Evolutionary conservation across 2,329 filamentous ascomycete species (phyloP).

Genomic region (Xylaria sp.): DNA sequence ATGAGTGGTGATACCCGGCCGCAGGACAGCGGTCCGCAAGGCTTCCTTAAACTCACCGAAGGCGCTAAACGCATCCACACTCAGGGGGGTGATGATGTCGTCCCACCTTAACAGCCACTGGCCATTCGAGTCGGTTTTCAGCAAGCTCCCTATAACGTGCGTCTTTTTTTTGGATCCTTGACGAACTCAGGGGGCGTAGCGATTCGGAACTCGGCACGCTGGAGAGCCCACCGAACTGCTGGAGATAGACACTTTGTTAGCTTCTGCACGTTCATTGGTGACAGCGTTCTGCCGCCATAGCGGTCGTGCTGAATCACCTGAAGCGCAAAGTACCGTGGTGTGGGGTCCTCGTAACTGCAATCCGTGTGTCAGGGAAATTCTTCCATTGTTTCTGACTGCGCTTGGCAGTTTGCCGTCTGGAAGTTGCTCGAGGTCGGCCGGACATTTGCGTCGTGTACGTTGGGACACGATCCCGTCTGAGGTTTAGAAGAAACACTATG

Average conservation of each 20-base stretch:
- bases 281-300: constrained; percentile 16
- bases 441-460: too few species aligned
- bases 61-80: background rate
- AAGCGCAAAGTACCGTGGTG: constrained; percentile 48
- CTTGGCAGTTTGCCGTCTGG: constrained; percentile 42
- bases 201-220: constrained; percentile 13
- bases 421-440: constrained; percentile 40
- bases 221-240: background rate
- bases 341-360: constrained; percentile 48
- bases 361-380: constrained; percentile 53
- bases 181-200: constrained; percentile 9
- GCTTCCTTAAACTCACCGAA: too few species aligned
- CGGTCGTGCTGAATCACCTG: constrained; percentile 50
- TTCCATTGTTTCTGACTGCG: constrained; percentile 49
- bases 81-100: too few species aligned
- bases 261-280: constrained; percentile 11
- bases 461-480: too few species aligned
- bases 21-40: too few species aligned
- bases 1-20: background rate
- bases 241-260: constrained; percentile 6
- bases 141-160: too few species aligned
- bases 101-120: too few species aligned
- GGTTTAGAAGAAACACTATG: too few species aligned
- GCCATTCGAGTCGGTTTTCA: too few species aligned
- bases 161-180: too few species aligned